Evolutionary conservation across 2,329 filamentous ascomycete species (phyloP), one percentile per base, ranked within the genome.

Genomic region (Diaporthe citriasiana): DNA sequence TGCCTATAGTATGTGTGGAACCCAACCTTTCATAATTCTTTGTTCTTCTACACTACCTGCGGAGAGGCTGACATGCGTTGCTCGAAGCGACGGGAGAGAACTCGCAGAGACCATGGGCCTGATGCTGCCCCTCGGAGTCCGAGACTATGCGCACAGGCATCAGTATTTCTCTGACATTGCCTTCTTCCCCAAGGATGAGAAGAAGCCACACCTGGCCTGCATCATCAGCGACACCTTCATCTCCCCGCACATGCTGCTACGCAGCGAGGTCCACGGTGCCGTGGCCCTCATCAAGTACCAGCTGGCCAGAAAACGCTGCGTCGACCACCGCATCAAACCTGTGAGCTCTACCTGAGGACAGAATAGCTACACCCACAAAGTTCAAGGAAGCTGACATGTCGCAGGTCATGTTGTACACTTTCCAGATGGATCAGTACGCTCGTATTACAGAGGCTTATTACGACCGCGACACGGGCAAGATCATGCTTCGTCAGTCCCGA

Each of bases 401-500:
- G 40, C 15, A 63, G 40, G 25, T 63, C 40, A 63, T 63, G 59
- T 13, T 63, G 59, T 63, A 45, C 25, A 47, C 59, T 2, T 47
- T 63, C 25, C 59, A 63, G 40, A 3, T 2, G 0, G 59, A 63
- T 17, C 0, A 15, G 19, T 33, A 33, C 35, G 59, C 59, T 10
- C 59, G 59, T 27, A 63, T 63, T 19, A 63, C 40, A 2, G 17
- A 47, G 27, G 59, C 59, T 8, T 12, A 63, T 19, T 63, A 13
- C 9, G 59, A 63, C 27, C 25, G 25, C 40, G 17, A 42, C 8
- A 22, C 33, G 25, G 59, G 59, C 40, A 63, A 63, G 59, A 63
- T 63, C 2, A 10, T 63, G 25, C 19, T 63, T 15, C 59, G 59
- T 0, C 59, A 63, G 40, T 63, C 59, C 25, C 38, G 25, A 7